Base-by-base conservation (phyloP, 2,329 filamentous ascomycete genomes). In the Fusarium sp. region DNA sequence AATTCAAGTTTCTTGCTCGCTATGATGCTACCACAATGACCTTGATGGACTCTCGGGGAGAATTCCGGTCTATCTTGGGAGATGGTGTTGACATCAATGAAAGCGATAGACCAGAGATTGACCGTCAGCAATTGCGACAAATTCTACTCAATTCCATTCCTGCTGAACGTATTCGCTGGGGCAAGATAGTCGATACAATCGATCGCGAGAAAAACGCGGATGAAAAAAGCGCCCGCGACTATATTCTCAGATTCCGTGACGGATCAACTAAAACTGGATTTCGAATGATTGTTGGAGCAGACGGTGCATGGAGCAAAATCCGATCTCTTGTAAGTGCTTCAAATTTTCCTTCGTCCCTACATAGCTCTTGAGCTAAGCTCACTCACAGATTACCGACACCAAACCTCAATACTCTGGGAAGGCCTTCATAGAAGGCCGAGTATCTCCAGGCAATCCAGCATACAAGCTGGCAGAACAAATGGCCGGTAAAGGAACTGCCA, bases 261-360 rank as follows among this genome's bases (percentile, higher is more conserved):
- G 56, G 56, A 23, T 40, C 51, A 8, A 30, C 3, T 1, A 51
- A 59, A 16, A 30, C 12, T 30, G 51, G 56, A 6, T 59, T 59
- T 37, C 50, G 56, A 41, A 33, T 59, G 1, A 40, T 59, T 15
- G 51, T 59, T 4, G 56, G 56, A 3, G 56, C 51, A 41, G 56
- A 59, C 5, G 51, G 56, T 16, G 56, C 56, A 23, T 57, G 56
- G 56, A 59, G 56, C 34, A 59, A 46, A 40, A 30, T 59, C 4
- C 50, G 56, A 0, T 13, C 34, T 15, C 34, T 59, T 0, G 56
- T 57, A n/a, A 46, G 51, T 46, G 1, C 6, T 2, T 3, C 38
- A 1, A 1, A 0, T 12, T 2, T 1, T 16, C 4, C 18, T 11
- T 6, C 3, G 6, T 0, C 2, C 15, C 8, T 0, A 3, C 2